These are phyloP conservation scores for Lathyrus aphaca DNA, from an alignment of 306 rosid genomes.

Conservation along the genomic window DNA sequence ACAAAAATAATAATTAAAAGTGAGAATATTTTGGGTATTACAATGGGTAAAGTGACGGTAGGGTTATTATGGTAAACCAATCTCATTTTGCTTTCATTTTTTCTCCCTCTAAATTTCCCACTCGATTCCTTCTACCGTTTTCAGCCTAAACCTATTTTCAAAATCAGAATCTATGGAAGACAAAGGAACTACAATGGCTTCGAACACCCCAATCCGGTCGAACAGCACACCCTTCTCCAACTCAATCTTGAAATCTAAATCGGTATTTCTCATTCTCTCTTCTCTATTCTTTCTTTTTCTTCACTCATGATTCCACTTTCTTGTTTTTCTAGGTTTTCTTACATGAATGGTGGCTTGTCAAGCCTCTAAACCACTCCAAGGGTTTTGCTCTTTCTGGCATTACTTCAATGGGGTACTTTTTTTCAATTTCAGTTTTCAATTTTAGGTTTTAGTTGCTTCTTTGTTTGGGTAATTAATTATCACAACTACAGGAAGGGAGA, in stretches of 20 bases:
- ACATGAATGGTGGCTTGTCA: constrained; percentile 53
- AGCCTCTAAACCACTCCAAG: constrained; percentile 20
- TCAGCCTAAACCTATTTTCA: too few species aligned
- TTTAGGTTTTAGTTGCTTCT: background rate
- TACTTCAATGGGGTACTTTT: constrained; percentile 37
- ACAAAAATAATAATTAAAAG: too few species aligned
- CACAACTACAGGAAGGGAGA: constrained; percentile 35
- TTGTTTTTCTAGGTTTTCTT: constrained; percentile 44
- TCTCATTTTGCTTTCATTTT: too few species aligned
- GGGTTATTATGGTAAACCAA: too few species aligned
- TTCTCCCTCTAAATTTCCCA: too few species aligned
- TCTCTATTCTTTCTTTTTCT: background rate
- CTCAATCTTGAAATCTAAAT: constrained; percentile 8
- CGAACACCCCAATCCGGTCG: background rate
- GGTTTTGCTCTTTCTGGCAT: constrained; percentile 51
- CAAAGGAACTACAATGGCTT: constrained; percentile 27
- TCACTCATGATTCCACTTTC: background rate
- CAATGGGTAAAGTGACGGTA: too few species aligned
- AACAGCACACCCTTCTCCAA: constrained; percentile 2
- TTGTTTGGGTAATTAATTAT: background rate
- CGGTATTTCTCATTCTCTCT: constrained; percentile 9
- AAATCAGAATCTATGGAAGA: too few species aligned
- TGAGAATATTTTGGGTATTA: too few species aligned
- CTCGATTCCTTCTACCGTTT: too few species aligned
- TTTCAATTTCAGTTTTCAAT: background rate